These are phyloP conservation scores for Citrus hindsii DNA, from an alignment of 345 rosid species.

Conservation along the genomic window DNA sequence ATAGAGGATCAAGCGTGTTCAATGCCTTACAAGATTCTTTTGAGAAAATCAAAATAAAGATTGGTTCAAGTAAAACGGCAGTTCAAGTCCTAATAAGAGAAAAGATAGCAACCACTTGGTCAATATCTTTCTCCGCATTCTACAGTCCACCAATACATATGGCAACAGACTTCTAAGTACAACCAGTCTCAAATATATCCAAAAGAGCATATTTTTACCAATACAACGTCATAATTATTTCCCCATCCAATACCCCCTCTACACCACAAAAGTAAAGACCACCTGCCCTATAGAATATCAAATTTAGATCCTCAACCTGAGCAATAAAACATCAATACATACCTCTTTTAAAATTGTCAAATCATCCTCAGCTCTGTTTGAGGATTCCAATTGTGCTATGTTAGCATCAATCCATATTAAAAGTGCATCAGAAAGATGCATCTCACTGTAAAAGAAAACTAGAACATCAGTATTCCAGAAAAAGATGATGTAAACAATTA, in stretches of 20 bases:
- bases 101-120: background rate
- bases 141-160: background rate
- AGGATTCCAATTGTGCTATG: conserved; percentile 23
- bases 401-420: conserved; percentile 57
- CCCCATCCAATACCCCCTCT: background rate
- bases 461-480: conserved; percentile 31
- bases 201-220: background rate
- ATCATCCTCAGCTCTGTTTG: conserved; percentile 24
- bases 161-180: background rate
- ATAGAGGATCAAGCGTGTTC: background rate
- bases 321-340: conserved; percentile 7
- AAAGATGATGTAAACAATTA: background rate
- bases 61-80: background rate
- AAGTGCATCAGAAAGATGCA: conserved; percentile 65
- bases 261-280: background rate
- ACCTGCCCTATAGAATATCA: background rate
- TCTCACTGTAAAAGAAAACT: conserved; percentile 54
- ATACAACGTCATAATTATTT: background rate
- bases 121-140: background rate
- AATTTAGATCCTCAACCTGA: background rate
- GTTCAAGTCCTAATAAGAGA: background rate
- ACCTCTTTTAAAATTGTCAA: conserved; percentile 58
- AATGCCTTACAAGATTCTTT: background rate
- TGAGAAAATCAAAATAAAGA: background rate
- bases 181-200: background rate